Base-by-base conservation (phyloP, 805 yeast species). In the Saccharomycopsis synnaedendra region DNA sequence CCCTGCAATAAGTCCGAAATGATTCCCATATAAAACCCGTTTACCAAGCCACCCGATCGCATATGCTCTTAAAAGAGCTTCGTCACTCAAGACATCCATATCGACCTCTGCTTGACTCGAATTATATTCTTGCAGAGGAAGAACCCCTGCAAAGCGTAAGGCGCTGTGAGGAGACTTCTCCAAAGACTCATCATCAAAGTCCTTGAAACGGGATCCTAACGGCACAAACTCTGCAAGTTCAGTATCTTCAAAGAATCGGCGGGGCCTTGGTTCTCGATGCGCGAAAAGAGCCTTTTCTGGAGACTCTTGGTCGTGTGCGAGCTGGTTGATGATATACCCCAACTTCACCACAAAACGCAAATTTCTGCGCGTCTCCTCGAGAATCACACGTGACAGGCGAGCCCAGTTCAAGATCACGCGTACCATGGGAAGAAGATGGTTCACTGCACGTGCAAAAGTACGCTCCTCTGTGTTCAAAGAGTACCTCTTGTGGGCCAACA, bases 351-450 rank as follows among this genome's bases (percentile, higher is more conserved):
- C 55, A 51, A 69, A 68, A 4, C 56, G 54, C 43, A 54, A 53
- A 42, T 65, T 52, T 46, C 64, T 57, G 46, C 57, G 68, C 1
- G 67, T 56, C 47, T 57, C 64, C 44, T 59, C 67, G 27, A 65
- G 56, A 42, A 72, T 73, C 37, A 65, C 54, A 50, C 69, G 71
- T 48, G 76, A 69, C 41, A 72, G 71, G 52, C 70, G 74, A 30
- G 80, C 56, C 85, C 85, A 82, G 48, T 74, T 71, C 29, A 75
- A 64, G 40, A 75, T 58, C 6, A 82, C 61, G 55, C 89, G 67
- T 0, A 76, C 42, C 42, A 63, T 59, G 44, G 66, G 76, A 19
- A 19, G 19, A 19, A 19, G 19, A 19, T 19, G 19, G 19, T 19
- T 19, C 19, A 19, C 19, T 19, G 19, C 19, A 2, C 19, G 19